Percentiles rank a stretch among this genome's conserved stretches.
Conservation (phyloP, 2,329 filamentous ascomycete genomes). For the Pseudogymnoascus sp. region DNA sequence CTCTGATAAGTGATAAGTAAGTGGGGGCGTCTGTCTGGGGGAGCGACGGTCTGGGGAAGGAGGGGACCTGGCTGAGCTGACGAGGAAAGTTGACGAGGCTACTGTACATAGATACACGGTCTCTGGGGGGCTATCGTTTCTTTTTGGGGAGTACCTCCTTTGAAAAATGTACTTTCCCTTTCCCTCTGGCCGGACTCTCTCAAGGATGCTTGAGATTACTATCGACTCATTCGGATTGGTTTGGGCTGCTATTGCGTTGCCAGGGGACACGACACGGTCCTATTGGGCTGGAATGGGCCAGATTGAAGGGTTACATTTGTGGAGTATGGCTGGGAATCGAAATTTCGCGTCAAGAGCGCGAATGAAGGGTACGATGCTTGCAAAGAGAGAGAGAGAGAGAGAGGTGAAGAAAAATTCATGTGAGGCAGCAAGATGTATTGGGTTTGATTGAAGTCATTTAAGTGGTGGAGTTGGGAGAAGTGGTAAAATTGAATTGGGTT, state of each 20-base stretch:
- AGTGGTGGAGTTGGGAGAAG: not conserved
- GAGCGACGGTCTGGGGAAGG: not conserved
- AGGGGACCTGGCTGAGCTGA: not conserved
- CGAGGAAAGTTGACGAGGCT: not conserved
- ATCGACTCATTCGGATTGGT: conserved; percentile 2
- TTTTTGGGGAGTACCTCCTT: not conserved
- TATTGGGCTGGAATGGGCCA: not conserved
- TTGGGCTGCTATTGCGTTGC: not conserved
- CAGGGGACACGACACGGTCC: not conserved
- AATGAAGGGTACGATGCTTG: not conserved
- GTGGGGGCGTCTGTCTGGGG: not conserved
- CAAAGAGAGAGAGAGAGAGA: no score
- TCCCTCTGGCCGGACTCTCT: not conserved
- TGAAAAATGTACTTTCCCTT: not conserved
- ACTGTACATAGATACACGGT: not conserved
- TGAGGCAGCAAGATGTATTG: not conserved
- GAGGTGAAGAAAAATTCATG: not conserved
- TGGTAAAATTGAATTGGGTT: not conserved
- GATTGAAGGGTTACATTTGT: conserved; percentile 6
- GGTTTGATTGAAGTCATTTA: not conserved
- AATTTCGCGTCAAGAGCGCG: not conserved
- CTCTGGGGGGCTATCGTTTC: not conserved
- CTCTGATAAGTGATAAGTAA: not conserved
- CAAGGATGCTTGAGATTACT: not conserved
- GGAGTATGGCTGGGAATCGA: not conserved